Base-by-base conservation (phyloP, 2,329 filamentous ascomycete species). In the Fusarium compactum region DNA sequence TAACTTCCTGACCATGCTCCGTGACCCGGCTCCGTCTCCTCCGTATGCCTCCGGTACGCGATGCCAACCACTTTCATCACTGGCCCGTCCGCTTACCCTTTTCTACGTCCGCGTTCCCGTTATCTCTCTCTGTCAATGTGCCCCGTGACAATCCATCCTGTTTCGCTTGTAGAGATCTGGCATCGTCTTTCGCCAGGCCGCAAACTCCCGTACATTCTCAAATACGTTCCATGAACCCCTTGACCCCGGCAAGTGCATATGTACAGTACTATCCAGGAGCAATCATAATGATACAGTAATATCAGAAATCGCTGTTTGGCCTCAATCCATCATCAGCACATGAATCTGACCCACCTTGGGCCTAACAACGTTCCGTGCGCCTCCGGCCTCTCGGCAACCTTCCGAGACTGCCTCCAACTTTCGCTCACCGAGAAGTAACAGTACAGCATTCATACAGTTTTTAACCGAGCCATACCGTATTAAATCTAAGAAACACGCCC, bases 1-100 rank as follows among this genome's bases (percentile, higher is more conserved):
- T 75, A 74, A 74, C 72, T 74, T 74, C 72, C 72, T 70, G 70
- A 70, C 58, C 55, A 72, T 74, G 57, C 57, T 72, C 65, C 68
- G 68, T 60, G 43, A 56, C 50, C 57, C 65, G 60, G 65, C 68
- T 62, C 68, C 68, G 69, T 71, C 63, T 45, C 48, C 65, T 71
- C 68, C 68, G 65, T 64, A 47, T 57, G 43, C 68, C 60, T 71
- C 68, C 64, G 69, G 67, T 55, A 64, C 59, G 55, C 38, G 34
- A 67, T 63, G 27, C 43, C 46, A 64, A 55, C 59, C 46, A 53
- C 46, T 43, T 38, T 54, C 27, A 40, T 10, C 27, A 29, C 27
- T 29, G 27, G 10, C 27, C 27, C 27, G 27, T 29, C 27, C 27
- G 27, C 10, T 6, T 29, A 11, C 27, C 27, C 11, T 29, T 11